A percentile compares a stretch with the other conserved stretches of the same genome.
phyloP scores from a whole-genome alignment of 208 protist species.

The Acanthamoeba royreba region DNA sequence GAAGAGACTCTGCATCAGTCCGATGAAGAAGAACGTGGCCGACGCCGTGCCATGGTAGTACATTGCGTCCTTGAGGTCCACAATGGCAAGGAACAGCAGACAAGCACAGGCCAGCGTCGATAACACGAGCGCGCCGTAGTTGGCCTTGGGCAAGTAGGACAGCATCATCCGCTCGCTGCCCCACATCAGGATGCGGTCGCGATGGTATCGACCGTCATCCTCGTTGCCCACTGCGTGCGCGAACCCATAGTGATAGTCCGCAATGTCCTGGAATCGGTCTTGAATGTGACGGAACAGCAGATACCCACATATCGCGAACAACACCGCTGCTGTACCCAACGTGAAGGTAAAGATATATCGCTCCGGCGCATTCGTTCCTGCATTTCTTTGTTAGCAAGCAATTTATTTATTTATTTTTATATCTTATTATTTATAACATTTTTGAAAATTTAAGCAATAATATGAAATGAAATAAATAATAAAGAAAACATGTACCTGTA shows the following conservation, averaged over 20 bases:
- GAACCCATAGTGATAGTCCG: background rate
- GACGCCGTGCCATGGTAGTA: background rate
- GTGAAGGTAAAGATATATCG: background rate
- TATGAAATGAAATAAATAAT: background rate
- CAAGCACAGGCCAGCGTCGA: background rate
- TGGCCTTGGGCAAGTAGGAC: background rate
- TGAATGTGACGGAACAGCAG: background rate
- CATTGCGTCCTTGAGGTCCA: background rate
- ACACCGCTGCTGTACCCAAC: background rate
- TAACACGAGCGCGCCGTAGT: background rate
- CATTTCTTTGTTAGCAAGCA: background rate
- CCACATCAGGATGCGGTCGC: background rate
- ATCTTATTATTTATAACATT: no score
- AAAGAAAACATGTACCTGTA: background rate
- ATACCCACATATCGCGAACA: background rate
- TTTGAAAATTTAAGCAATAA: no score
- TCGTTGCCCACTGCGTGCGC: background rate
- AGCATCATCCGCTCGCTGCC: background rate
- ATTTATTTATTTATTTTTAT: background rate
- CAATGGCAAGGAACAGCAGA: background rate
- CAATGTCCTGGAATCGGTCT: background rate
- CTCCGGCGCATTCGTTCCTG: background rate
- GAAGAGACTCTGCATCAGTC: background rate
- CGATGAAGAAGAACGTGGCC: background rate
- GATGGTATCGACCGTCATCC: background rate